Percentiles rank a stretch among this genome's conserved stretches.
These are phyloP conservation scores for Bimuria novae-zelandiae DNA, from an alignment of 2,329 filamentous ascomycete genomes.

Conservation along the genomic window DNA sequence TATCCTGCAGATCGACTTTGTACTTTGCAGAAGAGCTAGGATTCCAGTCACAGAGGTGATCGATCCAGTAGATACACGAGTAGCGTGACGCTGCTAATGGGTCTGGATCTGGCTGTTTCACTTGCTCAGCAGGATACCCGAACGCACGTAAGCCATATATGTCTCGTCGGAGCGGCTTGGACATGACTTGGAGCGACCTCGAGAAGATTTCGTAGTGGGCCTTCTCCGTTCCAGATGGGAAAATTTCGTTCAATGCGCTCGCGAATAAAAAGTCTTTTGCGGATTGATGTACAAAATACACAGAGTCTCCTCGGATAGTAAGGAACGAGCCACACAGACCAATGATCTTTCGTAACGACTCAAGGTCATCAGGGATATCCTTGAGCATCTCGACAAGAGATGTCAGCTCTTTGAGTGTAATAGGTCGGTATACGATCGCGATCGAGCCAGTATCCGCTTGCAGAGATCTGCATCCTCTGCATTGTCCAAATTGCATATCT, in stretches of 20 bases:
- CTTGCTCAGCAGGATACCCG: background rate
- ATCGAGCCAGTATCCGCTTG: background rate
- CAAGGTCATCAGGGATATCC: background rate
- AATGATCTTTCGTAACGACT: background rate
- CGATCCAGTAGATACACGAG: background rate
- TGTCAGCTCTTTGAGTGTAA: background rate
- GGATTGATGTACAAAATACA: constrained; percentile 50
- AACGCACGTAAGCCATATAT: background rate
- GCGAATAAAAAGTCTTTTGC: constrained; percentile 48
- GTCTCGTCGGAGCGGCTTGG: background rate
- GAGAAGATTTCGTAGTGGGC: constrained; percentile 27
- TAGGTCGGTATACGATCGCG: background rate
- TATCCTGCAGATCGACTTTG: too few species aligned
- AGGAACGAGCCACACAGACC: background rate
- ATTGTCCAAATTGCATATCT: background rate
- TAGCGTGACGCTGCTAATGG: background rate
- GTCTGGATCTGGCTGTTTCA: background rate
- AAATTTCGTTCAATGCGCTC: constrained; percentile 26
- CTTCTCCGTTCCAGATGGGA: constrained; percentile 28
- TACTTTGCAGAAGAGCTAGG: too few species aligned
- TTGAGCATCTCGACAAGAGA: background rate
- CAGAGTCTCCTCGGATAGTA: background rate
- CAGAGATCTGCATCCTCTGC: background rate
- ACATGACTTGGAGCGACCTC: background rate
- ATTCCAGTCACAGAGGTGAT: background rate